Base-by-base conservation (phyloP, 352 stramenopile genomes). In the Globisporangium paroecandrum region DNA sequence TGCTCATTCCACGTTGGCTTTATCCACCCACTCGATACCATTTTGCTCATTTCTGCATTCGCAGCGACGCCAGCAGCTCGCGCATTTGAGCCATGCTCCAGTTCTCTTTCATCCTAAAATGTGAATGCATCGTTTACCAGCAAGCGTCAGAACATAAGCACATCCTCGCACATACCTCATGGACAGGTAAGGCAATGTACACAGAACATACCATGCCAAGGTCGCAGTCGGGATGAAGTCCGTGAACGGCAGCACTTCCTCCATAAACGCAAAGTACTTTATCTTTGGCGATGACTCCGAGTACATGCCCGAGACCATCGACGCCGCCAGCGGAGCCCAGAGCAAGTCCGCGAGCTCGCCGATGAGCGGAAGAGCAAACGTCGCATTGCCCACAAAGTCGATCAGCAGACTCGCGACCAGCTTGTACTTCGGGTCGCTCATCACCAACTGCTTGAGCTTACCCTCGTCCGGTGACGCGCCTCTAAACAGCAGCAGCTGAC, bases 191-290 rank as follows among this genome's bases (percentile, higher is more conserved):
- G 29, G 29, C 29, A 32, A 51, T 51, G 12, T 8, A 54, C 9
- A 29, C 25, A 24, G 49, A 32, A 46, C 55, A 6, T 62, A 91
- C 93, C 95, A 99, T 12, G 91, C 93, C 41, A 98, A 65, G 1
- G 91, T 98, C 10, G 95, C 96, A n/a, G 89, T 97, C 12, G 96
- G 96, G 51, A 99, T 90, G 43, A 97, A 83, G 74, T 99, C 96
- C 13, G 96, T 98, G 78, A 99, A 98, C 1, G 96, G 96, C 57
- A 99, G 69, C 18, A 95, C 13, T 64, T 97, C 87, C 53, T 95
- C 87, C 2, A 94, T 20, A 63, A 93, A 87, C 3, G 76, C 81
- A 32, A 98, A 54, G 66, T 98, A 98, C 71, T 97, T 97, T 43
- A 89, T 75, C 53, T 81, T 90, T 8, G 91, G 92, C 43, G 77